Evolutionary conservation across 83 land plant species (phyloP), one percentile per base, ranked within the genome.

Genomic region (Picea engelmannii): DNA sequence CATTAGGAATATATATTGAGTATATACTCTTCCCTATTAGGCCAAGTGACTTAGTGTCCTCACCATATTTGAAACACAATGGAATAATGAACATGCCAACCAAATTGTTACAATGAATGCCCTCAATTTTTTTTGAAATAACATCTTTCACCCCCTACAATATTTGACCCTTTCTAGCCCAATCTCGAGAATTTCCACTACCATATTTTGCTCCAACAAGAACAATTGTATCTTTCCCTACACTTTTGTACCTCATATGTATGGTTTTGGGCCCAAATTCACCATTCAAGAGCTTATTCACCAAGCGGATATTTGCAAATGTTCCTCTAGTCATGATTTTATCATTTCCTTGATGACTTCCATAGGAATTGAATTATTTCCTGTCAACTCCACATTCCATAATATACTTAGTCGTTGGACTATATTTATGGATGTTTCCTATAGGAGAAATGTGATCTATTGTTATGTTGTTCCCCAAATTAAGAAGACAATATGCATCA

Each of bases 101-200:
- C 74, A 96, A 86, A 78, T 96, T 96, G 82, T 98, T 96, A 47
- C 99, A 93, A 79, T 96, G 99, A 79, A 96, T 96, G 47, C 98
- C 89, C 91, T 96, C 99, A 86, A 95, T 95, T 68, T 98, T 96
- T 83, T 96, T 96, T 62, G 99, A 89, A 78, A 96, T 96, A 11
- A 96, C 99, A 27, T 96, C 99, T 85, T 95, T 96, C 5, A 96
- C 98, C 95, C n/a, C 99, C 94, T 85, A 91, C n/a, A 97, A 76
- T 92, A 94, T 92, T 55, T 98, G 99, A 44, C 99, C 99, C 88
- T 97, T 97, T 47, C 98, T 98, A 87, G 99, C 99, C 99, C 99
- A 97, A 88, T 97, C 99, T 75, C 99, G 76, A 66, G 99, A 95
- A 81, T 98, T 97, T 70, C 99, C 99, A 89, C 99, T 96, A 66